Evolutionary conservation across 2,329 filamentous ascomycete genomes (phyloP), one percentile per base, ranked within the genome.

Genomic region (Xenosphaeropsis pyriputrescens): DNA sequence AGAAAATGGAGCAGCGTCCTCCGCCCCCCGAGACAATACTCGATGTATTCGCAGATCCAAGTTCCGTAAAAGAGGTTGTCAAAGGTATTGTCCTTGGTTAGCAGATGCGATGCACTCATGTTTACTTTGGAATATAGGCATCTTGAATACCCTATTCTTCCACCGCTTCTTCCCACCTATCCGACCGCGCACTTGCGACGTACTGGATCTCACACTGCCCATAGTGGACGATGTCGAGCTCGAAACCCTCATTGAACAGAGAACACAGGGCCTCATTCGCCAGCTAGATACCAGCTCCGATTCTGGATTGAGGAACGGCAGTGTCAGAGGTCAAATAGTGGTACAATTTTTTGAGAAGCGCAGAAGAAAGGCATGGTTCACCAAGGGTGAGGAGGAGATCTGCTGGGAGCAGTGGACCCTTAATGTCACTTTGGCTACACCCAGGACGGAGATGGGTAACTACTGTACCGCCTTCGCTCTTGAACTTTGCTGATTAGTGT

Each of bases 81-180:
- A 88, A 89, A 75, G 89, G 88, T 88, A 57, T 49, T 63, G 45
- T 33, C 12, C 22, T 6, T 9, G 8, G 12, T 26, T 3, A 26
- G 22, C 12, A 3, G 8, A 9, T 26, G 12, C 12, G 22, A 26
- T 26, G 22, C 22, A 9, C 18, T 34, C n/a, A 17, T 33, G 6
- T 15, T 35, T 35, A 29, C 40, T 35, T 32, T 32, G n/a, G 34
- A 17, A 33, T 39, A 29, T 51, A 93, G 89, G 83, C 45, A 83
- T 95, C 57, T 72, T 96, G 36, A 88, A 95, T 59, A 93, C 88
- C 36, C 95, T 96, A 58, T 98, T 96, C 75, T 96, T 96, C 71
- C 88, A 95, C 65, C 82, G 91, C 54, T 93, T 89, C 72, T 95
- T 96, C 67, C 85, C 85, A 40, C 79, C 85, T 41, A 72, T 95